Base-by-base conservation (phyloP, 306 rosid species). In the Chamaecrista fasciculata region DNA sequence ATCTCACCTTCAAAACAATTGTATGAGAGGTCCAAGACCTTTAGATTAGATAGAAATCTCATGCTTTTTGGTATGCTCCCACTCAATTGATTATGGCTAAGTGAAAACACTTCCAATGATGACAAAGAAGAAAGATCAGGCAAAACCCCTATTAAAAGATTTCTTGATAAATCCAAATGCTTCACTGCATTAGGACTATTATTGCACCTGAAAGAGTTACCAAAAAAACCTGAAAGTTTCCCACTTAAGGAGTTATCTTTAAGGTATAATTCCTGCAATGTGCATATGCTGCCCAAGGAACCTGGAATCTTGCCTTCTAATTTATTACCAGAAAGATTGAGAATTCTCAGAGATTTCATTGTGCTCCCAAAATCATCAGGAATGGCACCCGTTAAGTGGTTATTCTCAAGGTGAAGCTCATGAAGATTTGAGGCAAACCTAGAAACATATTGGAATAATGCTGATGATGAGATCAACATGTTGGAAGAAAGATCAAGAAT, bases 341-440 rank as follows among this genome's bases (percentile, higher is more conserved):
- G 25, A 42, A 1, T 0, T 43, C 52, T 14, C 9, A 76, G 60
- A 11, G 70, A 59, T 11, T 21, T 68, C 65, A 76, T 68, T 28
- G 9, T 33, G 25, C 40, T 68, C 1, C 46, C 70, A 61, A 68
- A 61, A 28, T 0, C 18, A 37, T 49, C 0, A 16, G 80, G 80
- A 68, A 68, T 68, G 1, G 64, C 36, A 12, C 70, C 57, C 42
- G 16, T 25, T 19, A 76, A 62, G 16, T 20, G 20, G 34, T 68
- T 76, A 0, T 0, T 0, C 0, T 0, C 0, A 15, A 70, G 56
- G 25, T 0, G 0, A 23, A 71, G 63, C 2, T 0, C 14, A 20
- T 3, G 62, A 53, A 78, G 75, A 67, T 43, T 61, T 42, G 20
- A 51, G 37, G 75, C 20, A 16, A 43, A 70, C 23, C 29, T 70